These are phyloP conservation scores for Epicoccum nigrum DNA, from an alignment of 2,329 filamentous ascomycete species.

Conservation along the genomic window DNA sequence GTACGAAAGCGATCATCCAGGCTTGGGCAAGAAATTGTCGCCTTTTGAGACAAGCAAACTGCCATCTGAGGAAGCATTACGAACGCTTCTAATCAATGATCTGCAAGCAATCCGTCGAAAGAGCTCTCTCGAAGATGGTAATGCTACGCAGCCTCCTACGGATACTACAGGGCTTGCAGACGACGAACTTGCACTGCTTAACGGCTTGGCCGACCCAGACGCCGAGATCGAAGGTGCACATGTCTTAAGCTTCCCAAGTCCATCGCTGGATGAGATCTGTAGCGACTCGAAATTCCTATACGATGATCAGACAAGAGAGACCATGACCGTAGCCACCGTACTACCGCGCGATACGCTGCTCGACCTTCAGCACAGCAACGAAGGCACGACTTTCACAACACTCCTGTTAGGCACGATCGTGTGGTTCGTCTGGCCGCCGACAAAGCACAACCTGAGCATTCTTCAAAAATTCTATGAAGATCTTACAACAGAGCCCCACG, in stretches of 20 bases:
- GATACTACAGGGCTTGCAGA: background rate
- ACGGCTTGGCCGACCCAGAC: background rate
- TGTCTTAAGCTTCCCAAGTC: conserved; percentile 15
- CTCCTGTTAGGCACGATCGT: conserved; percentile 23
- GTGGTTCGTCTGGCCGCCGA: conserved; percentile 35
- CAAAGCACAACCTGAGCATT: conserved; percentile 19
- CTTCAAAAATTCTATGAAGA: conserved; percentile 18
- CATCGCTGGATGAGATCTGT: conserved; percentile 15
- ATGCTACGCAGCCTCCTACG: background rate
- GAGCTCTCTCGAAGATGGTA: too few relatives aligned
- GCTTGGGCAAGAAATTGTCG: conserved; percentile 15
- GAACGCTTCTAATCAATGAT: conserved; percentile 3
- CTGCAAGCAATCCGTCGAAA: background rate
- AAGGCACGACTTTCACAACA: conserved; percentile 21
- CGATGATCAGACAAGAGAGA: conserved; percentile 6
- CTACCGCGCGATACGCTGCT: conserved; percentile 13
- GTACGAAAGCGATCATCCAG: conserved; percentile 13
- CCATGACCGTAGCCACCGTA: conserved; percentile 10
- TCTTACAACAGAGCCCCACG: background rate
- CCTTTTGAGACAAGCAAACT: conserved; percentile 11
- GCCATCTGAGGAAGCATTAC: conserved; percentile 16
- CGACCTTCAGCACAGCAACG: conserved; percentile 25
- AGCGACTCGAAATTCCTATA: background rate
- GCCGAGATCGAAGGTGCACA: too few relatives aligned
- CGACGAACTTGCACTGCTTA: background rate